phyloP scores from a whole-genome alignment of 2,329 filamentous ascomycete species.

The Colletotrichum camelliae region DNA sequence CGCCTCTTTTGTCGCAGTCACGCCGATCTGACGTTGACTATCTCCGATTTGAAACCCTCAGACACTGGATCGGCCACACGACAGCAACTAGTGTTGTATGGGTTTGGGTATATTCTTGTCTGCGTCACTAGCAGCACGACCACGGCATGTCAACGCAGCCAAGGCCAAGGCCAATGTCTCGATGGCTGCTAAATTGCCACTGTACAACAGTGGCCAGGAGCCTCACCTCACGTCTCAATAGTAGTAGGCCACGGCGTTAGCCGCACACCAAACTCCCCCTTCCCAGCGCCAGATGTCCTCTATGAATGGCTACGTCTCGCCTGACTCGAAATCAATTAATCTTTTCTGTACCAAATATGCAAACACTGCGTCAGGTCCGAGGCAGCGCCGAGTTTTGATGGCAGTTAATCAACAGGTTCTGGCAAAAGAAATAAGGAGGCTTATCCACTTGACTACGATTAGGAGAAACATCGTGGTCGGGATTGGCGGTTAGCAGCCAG shows the following conservation, averaged over 20 bases:
- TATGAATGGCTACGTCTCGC: background rate
- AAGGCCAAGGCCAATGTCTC: background rate
- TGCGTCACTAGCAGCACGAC: background rate
- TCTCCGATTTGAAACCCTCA: constrained; percentile 3
- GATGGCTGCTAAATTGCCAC: background rate
- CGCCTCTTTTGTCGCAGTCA: constrained; percentile 2
- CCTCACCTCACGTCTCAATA: background rate
- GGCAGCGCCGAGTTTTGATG: background rate
- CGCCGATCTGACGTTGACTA: constrained; percentile 6
- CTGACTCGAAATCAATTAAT: constrained; percentile 7
- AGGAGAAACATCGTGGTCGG: background rate
- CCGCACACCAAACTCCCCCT: background rate
- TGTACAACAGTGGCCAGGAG: background rate
- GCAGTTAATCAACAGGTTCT: background rate
- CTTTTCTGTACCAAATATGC: background rate
- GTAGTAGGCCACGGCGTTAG: background rate
- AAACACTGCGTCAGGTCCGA: background rate
- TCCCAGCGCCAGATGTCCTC: background rate
- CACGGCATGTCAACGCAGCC: background rate
- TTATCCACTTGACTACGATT: background rate
- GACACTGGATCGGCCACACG: background rate
- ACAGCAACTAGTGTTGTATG: background rate
- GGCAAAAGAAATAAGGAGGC: background rate
- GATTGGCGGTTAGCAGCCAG: background rate
- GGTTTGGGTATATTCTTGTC: background rate